Evolutionary conservation across 1,139 yeast species (phyloP), one percentile per base, ranked within the genome.

Genomic region (Debaryomyces subglobosus): DNA sequence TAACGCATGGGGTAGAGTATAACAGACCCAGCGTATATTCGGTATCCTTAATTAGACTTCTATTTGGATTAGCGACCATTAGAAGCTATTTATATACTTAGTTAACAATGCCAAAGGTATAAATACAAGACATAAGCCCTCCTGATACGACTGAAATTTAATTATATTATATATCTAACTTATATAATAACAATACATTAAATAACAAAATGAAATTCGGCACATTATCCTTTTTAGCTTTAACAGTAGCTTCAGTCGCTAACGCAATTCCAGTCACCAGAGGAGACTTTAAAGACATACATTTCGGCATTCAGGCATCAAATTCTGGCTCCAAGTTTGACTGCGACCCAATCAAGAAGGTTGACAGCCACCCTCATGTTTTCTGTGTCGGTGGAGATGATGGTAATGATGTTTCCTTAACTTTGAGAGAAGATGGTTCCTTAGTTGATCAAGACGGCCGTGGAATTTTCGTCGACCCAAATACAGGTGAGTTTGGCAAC

Each of bases 381-480:
- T 67, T 68, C 53, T 54, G 67, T 9, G 71, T 68, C 33, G 72
- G 71, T 16, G 72, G 71, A 3, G 34, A 47, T 35, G 65, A 61
- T n/a, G 73, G 72, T 15, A 46, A 53, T 7, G 63, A 53, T 40
- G 55, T 64, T 36, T 47, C 49, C 12, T 59, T 68, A 46, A 54
- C 62, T 8, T 60, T 67, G 54, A 55, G 57, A 29, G 43, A 52
- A 6, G 69, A 67, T 43, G 61, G 63, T 15, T 50, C 68, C 23
- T 63, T 68, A 57, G 58, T 51, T 21, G 72, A 68, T 58, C 67
- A 62, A 50, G 61, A 60, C 45, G 65, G 65, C 9, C 55, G 58
- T 42, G 69, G 64, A n/a, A 53, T 68, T 47, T 55, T 55, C 53
- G 56, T 63, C 50, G 63, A 64, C 52, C 49, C 61, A 9, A 46